These are phyloP conservation scores for Penicillium steckii DNA, from an alignment of 495 filamentous ascomycete genomes.

Conservation along the genomic window DNA sequence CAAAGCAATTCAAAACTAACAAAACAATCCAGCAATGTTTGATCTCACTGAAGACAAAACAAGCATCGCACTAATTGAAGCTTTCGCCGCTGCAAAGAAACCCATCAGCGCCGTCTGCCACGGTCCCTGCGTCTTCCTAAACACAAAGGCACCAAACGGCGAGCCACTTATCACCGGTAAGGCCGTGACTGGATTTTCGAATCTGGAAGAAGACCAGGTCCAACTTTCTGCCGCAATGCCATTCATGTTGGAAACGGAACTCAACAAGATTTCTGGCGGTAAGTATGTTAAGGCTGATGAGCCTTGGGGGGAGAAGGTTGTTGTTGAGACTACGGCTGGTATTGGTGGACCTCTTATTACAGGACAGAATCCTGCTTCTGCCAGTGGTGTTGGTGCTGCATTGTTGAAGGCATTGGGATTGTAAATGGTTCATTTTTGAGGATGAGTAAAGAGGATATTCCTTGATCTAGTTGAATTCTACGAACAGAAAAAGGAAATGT, in stretches of 20 bases:
- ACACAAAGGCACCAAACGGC: conserved; percentile 53
- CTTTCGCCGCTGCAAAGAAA: conserved; percentile 62
- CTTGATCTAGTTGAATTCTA: too few species aligned
- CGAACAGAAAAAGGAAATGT: too few species aligned
- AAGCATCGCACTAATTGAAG: conserved; percentile 54
- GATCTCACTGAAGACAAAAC: conserved; percentile 54
- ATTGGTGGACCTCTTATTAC: conserved; percentile 59
- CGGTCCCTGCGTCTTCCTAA: conserved; percentile 60
- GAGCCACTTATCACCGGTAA: conserved; percentile 52
- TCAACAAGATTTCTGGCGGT: conserved; percentile 50
- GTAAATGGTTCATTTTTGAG: conserved; percentile 3
- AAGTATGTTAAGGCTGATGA: conserved; percentile 58
- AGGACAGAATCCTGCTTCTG: conserved; percentile 72
- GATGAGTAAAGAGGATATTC: too few species aligned
- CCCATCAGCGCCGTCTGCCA: conserved; percentile 69
- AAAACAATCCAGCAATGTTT: conserved; percentile 59
- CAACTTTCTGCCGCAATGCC: conserved; percentile 54
- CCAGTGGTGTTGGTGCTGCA: conserved; percentile 55
- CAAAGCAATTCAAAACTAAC: not conserved
- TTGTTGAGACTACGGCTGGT: conserved; percentile 44
- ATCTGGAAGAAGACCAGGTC: conserved; percentile 61
- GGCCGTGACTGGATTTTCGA: conserved; percentile 65
- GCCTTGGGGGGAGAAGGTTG: conserved; percentile 59
- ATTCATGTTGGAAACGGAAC: conserved; percentile 60
- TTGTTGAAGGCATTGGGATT: conserved; percentile 39